Base-by-base conservation (phyloP, 225 moss, liverwort and hornwort genomes). In the Climacium dendroides region DNA sequence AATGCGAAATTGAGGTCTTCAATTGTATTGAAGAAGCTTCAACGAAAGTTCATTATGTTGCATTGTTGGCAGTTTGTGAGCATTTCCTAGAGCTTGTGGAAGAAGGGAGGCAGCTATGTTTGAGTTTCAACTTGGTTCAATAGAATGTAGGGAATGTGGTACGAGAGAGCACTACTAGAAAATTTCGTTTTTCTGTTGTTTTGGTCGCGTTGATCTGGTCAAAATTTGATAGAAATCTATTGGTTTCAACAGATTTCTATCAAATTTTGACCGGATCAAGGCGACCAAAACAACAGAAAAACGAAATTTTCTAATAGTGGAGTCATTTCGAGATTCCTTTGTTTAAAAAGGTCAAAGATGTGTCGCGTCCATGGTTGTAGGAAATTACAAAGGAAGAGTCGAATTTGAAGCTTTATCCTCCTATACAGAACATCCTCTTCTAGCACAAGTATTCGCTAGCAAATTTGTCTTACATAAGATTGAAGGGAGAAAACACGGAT, bases 121-220 rank as follows among this genome's bases (percentile, higher is more conserved):
- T 91, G 76, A 74, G 57, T 50, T 91, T 91, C 39, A 89, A 90
- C 28, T 67, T 91, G 85, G 81, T 91, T 14, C 58, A 87, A 67
- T 70, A 19, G 26, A 79, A 45, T 59, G 60, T 19, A 26, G 58
- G 55, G 79, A 20, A 41, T 79, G 60, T 60, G 28, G 58, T 28
- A 8, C 59, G 57, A 60, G 30, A 43, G 43, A 13, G 25, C 8
- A 43, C n/a, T n/a, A n/a, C n/a, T n/a, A n/a, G n/a, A n/a, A n/a
- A n/a, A n/a, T n/a, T n/a, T n/a, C n/a, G n/a, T n/a, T n/a, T n/a
- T n/a, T n/a, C n/a, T n/a, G n/a, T n/a, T n/a, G n/a, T n/a, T n/a
- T n/a, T n/a, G n/a, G n/a, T n/a, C n/a, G n/a, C n/a, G n/a, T n/a
- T n/a, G n/a, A n/a, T n/a, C n/a, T n/a, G n/a, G n/a, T n/a, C n/a